Evolutionary conservation across 768 basidiomycete genomes (phyloP).

Genomic region (Dacryopinax spathularia): DNA sequence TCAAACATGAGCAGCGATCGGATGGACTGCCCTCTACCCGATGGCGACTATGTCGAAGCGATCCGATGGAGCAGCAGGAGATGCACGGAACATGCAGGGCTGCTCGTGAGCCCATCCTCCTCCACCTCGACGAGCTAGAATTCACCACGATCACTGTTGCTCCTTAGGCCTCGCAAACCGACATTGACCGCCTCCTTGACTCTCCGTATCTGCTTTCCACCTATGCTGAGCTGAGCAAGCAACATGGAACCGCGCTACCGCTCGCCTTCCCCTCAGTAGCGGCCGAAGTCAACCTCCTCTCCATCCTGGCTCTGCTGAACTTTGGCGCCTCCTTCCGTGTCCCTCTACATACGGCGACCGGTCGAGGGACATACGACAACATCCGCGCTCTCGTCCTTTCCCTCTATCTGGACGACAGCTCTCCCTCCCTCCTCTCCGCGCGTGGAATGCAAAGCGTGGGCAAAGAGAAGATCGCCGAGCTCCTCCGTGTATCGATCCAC

Average conservation of each 20-base stretch:
- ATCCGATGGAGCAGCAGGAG: background rate
- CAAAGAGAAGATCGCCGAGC: conserved; percentile 47
- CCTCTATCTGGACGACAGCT: conserved; percentile 47
- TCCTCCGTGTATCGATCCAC: conserved; percentile 57
- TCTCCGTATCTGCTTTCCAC: background rate
- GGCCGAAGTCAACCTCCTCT: conserved; percentile 71
- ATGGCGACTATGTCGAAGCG: background rate
- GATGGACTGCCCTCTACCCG: background rate
- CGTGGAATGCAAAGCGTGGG: conserved; percentile 45
- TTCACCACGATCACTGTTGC: background rate
- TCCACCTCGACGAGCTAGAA: background rate
- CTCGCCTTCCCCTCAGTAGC: conserved; percentile 59
- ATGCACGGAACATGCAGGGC: background rate
- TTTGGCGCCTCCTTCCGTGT: conserved; percentile 71
- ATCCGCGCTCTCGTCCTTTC: conserved; percentile 62
- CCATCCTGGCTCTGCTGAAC: conserved; percentile 63
- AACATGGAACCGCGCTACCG: conserved; percentile 63
- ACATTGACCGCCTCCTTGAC: background rate
- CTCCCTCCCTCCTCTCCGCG: conserved; percentile 47
- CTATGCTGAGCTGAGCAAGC: conserved; percentile 27
- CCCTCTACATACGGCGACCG: conserved; percentile 54
- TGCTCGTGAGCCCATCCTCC: background rate
- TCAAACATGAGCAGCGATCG: background rate
- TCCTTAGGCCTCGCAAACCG: background rate
- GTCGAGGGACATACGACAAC: conserved; percentile 72